These are phyloP conservation scores for Mesembryanthemum crystallinum DNA, from an alignment of 148 eudicot genomes.

Conservation along the genomic window DNA sequence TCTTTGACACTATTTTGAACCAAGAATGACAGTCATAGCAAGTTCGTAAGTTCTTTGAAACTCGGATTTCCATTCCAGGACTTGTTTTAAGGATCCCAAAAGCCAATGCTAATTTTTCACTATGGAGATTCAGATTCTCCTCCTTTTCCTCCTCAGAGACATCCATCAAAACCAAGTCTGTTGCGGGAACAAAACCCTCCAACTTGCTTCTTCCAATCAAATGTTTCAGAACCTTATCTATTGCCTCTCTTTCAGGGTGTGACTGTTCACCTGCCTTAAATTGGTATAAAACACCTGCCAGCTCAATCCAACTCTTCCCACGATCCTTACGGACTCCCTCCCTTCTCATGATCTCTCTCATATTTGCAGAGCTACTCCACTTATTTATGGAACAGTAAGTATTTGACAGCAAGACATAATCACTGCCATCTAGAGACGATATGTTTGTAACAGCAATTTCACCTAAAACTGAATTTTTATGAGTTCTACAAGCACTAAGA, in stretches of 20 bases:
- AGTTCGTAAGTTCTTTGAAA: conserved; percentile 59
- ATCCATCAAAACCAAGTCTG: conserved; percentile 69
- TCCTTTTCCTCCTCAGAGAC: conserved; percentile 74
- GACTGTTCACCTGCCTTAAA: conserved; percentile 53
- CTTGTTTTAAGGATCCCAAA: conserved; percentile 55
- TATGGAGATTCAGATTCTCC: conserved; percentile 60
- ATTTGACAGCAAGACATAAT: conserved; percentile 63
- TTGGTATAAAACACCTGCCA: conserved; percentile 46
- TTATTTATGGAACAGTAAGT: conserved; percentile 46
- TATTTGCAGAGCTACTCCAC: conserved; percentile 47
- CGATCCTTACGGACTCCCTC: conserved; percentile 40
- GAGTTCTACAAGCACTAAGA: conserved; percentile 64
- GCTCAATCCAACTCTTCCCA: conserved; percentile 74
- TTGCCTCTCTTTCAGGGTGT: conserved; percentile 43
- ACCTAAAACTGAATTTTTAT: conserved; percentile 41
- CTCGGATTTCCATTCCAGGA: conserved; percentile 49
- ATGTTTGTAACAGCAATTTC: conserved; percentile 48
- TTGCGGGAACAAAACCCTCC: conserved; percentile 46
- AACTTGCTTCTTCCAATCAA: conserved; percentile 40
- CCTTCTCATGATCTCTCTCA: conserved; percentile 37
- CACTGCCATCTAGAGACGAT: conserved; percentile 49
- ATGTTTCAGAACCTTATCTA: conserved; percentile 46
- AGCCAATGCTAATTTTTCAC: conserved; percentile 66
- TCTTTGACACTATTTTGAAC: conserved; percentile 53
- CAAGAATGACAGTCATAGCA: conserved; percentile 69